These are phyloP conservation scores for Coprinopsis sp. DNA, from an alignment of 768 basidiomycete genomes.

Conservation along the genomic window DNA sequence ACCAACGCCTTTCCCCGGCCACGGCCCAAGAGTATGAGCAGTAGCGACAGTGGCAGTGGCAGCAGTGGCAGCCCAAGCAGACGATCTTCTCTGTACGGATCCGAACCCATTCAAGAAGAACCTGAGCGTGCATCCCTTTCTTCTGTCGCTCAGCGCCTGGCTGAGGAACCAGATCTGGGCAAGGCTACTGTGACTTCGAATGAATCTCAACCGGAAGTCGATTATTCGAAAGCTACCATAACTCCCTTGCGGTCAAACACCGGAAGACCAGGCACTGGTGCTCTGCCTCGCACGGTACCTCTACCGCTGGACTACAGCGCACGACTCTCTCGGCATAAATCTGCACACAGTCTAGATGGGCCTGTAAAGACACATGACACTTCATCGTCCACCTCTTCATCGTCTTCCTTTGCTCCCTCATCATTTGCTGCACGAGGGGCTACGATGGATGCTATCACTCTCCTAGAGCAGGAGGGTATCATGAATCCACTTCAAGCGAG, in stretches of 20 bases:
- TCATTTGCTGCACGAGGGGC: conserved; percentile 2
- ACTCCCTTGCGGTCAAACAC: conserved; percentile 35
- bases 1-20: conserved; percentile 26
- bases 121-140: conserved; percentile 6
- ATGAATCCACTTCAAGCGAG: conserved; percentile 27
- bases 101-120: conserved; percentile 16
- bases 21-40: conserved; percentile 5
- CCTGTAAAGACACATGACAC: background rate
- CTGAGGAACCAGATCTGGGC: background rate
- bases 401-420: background rate
- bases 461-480: conserved; percentile 16
- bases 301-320: conserved; percentile 32
- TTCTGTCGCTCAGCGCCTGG: background rate
- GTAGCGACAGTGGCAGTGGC: background rate
- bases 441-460: conserved; percentile 13
- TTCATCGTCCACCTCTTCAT: background rate
- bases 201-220: no score
- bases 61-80: no score
- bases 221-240: no score
- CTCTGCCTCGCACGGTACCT: conserved; percentile 52
- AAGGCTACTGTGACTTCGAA: background rate
- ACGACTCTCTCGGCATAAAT: background rate
- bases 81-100: no score
- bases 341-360: background rate
- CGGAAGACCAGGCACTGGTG: conserved; percentile 40